These are phyloP conservation scores for Phytophthora ohioensis DNA, from an alignment of 352 stramenopile species.

Conservation along the genomic window DNA sequence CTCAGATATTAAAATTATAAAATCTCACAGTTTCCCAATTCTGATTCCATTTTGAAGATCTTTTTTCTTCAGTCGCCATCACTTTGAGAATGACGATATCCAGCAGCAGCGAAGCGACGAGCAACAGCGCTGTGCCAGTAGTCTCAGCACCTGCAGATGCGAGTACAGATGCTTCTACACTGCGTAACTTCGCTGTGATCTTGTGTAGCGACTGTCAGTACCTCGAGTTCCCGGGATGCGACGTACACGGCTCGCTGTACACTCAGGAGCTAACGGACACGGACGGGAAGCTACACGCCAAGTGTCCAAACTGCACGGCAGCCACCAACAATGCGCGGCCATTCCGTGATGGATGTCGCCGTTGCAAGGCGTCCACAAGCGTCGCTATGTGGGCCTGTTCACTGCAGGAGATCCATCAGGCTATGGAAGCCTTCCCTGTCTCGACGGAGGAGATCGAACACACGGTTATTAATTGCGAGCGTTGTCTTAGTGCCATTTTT, in stretches of 20 bases:
- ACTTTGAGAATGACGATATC: constrained; percentile 52
- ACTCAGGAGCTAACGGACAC: constrained; percentile 61
- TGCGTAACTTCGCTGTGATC: constrained; percentile 85
- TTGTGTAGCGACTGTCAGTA: constrained; percentile 86
- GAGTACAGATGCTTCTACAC: constrained; percentile 18
- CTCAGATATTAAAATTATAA: not conserved
- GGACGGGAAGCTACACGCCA: constrained; percentile 59
- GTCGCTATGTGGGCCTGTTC: constrained; percentile 83
- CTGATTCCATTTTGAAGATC: constrained; percentile 20
- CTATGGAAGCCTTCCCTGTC: constrained; percentile 70
- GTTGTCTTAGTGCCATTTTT: constrained; percentile 80
- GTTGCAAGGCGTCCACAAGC: constrained; percentile 76
- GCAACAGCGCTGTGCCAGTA: constrained; percentile 10
- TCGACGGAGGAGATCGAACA: constrained; percentile 79
- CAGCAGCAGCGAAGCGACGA: constrained; percentile 39
- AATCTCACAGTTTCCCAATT: constrained; percentile 3
- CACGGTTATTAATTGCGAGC: constrained; percentile 75
- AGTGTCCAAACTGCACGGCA: constrained; percentile 84
- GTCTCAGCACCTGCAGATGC: not conserved
- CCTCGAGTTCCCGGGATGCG: constrained; percentile 89
- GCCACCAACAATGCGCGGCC: constrained; percentile 86
- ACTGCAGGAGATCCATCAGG: constrained; percentile 68
- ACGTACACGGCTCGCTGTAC: constrained; percentile 87
- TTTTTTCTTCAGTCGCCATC: constrained; percentile 27
- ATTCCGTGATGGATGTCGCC: constrained; percentile 85